Evolutionary conservation across 192 early-diverging fungal genomes (phyloP).

Genomic region (Dissophora ornata): DNA sequence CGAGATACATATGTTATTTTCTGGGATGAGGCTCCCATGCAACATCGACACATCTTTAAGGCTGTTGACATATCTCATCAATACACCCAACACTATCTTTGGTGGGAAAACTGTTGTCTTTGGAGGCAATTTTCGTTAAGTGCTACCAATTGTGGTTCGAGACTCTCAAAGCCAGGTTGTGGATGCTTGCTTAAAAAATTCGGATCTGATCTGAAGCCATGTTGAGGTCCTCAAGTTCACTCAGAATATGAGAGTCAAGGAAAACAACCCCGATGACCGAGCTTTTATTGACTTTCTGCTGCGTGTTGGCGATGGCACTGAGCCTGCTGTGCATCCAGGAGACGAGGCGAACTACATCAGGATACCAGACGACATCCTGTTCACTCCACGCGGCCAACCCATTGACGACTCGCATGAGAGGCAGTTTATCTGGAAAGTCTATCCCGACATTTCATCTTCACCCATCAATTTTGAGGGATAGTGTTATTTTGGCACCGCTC

Average conservation of each 20-base stretch:
- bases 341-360: slow-evolving; percentile 1
- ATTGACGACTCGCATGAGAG: not conserved
- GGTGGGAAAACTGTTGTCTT: too few relatives aligned
- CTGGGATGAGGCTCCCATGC: too few relatives aligned
- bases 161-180: slow-evolving; percentile 22
- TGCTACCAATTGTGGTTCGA: slow-evolving; percentile 13
- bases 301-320: slow-evolving; percentile 10
- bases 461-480: slow-evolving; percentile 7
- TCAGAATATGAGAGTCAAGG: too few relatives aligned
- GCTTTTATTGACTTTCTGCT: slow-evolving; percentile 22
- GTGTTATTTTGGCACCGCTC: slow-evolving; percentile 2
- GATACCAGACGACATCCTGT: too few relatives aligned
- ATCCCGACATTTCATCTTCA: not conserved
- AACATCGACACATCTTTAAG: slow-evolving; percentile 18
- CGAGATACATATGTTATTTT: too few relatives aligned
- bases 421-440: slow-evolving; percentile 16
- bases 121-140: slow-evolving; percentile 11
- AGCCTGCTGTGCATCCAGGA: slow-evolving; percentile 8
- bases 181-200: too few relatives aligned
- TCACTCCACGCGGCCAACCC: not conserved
- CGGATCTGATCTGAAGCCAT: slow-evolving; percentile 14
- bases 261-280: slow-evolving; percentile 17
- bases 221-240: slow-evolving; percentile 16
- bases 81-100: too few relatives aligned
- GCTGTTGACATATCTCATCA: slow-evolving; percentile 13